Conservation (phyloP, 805 yeast species). For the Hanseniaspora pseudoguilliermondii region DNA sequence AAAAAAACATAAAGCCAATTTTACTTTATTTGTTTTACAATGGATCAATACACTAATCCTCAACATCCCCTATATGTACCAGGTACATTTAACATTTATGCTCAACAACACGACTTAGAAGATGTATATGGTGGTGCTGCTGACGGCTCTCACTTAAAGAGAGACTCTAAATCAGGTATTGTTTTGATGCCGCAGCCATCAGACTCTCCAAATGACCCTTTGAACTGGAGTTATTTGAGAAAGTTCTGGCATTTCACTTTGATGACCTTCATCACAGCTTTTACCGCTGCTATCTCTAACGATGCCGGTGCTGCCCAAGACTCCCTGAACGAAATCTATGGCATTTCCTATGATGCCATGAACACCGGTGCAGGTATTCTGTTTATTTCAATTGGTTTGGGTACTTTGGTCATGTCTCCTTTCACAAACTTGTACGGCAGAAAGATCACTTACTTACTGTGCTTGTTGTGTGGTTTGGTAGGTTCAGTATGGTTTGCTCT, state of each 20-base stretch:
- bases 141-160: slow-evolving; percentile 25
- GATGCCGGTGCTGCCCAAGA: slow-evolving; percentile 65
- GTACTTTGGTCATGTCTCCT: slow-evolving; percentile 53
- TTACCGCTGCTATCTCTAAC: slow-evolving; percentile 62
- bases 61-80: slow-evolving; percentile 38
- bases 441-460: slow-evolving; percentile 48
- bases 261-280: slow-evolving; percentile 47
- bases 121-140: slow-evolving; percentile 19
- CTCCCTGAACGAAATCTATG: slow-evolving; percentile 47
- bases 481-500: slow-evolving; percentile 66
- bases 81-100: slow-evolving; percentile 41
- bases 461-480: slow-evolving; percentile 44
- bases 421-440: slow-evolving; percentile 58
- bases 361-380: slow-evolving; percentile 73
- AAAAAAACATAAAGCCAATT: neutral
- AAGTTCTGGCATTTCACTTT: slow-evolving; percentile 37
- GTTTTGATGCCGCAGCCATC: slow-evolving; percentile 49
- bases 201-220: slow-evolving; percentile 51
- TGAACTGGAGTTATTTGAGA: slow-evolving; percentile 40
- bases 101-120: slow-evolving; percentile 27
- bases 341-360: slow-evolving; percentile 55
- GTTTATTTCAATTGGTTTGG: slow-evolving; percentile 57
- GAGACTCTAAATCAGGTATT: slow-evolving; percentile 29
- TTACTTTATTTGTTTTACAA: slow-evolving; percentile 12
- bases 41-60: slow-evolving; percentile 31